phyloP scores from a whole-genome alignment of 1,139 yeast species.

The Candida labiduridarum region DNA sequence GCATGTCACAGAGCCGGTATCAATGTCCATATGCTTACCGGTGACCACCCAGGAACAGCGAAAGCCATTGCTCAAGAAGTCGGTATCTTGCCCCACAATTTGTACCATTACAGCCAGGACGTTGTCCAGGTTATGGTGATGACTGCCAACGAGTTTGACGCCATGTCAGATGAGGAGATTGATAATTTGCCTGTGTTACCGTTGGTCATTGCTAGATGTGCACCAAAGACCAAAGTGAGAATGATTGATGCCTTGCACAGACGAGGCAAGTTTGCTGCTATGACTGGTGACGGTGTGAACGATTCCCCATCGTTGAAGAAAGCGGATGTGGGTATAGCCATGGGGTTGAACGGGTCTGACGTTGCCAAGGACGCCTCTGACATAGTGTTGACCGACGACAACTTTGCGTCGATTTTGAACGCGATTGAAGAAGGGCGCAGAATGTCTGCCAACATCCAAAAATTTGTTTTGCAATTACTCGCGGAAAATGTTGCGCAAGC shows the following conservation, averaged over 20 bases:
- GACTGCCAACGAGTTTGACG: conserved; percentile 77
- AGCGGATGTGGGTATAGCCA: conserved; percentile 75
- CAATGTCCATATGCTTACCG: conserved; percentile 83
- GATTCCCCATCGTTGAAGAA: conserved; percentile 81
- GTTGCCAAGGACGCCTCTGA: conserved; percentile 63
- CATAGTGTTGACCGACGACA: conserved; percentile 54
- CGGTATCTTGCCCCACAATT: conserved; percentile 75
- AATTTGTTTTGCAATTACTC: conserved; percentile 74
- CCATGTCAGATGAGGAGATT: conserved; percentile 60
- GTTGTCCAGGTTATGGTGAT: conserved; percentile 70
- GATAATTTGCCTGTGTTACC: conserved; percentile 74
- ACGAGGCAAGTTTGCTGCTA: conserved; percentile 69
- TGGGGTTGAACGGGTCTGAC: conserved; percentile 47
- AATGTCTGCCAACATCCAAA: conserved; percentile 80
- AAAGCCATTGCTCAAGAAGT: conserved; percentile 83
- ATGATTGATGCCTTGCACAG: conserved; percentile 85
- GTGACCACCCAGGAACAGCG: conserved; percentile 86
- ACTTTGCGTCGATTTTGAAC: conserved; percentile 53
- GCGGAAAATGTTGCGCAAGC: conserved; percentile 85
- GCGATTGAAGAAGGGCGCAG: conserved; percentile 79
- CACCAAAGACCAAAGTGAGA: conserved; percentile 82
- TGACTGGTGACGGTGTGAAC: conserved; percentile 90
- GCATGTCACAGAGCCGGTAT: conserved; percentile 77
- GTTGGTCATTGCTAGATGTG: conserved; percentile 80
- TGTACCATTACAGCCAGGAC: conserved; percentile 63